Percentiles rank a stretch among this genome's conserved stretches.
Evolutionary conservation across 2,329 filamentous ascomycete species (phyloP).

Genomic region (Phoma herbarum): DNA sequence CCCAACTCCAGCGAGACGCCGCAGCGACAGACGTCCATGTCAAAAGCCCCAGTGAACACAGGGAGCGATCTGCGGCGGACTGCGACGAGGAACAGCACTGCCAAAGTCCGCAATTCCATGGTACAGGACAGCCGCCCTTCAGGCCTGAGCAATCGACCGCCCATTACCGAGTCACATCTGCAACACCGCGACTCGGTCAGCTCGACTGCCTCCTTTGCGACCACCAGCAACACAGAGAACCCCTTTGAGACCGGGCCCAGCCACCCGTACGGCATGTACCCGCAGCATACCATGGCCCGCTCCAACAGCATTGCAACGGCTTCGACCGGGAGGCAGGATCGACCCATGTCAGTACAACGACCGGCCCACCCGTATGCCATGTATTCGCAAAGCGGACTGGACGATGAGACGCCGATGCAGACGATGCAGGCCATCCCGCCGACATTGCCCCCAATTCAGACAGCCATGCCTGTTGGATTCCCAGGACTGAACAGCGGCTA

Average conservation of each 20-base stretch:
- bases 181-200: slow-evolving; percentile 50
- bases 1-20: slow-evolving; percentile 36
- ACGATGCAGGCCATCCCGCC: slow-evolving; percentile 34
- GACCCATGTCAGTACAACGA: slow-evolving; percentile 66
- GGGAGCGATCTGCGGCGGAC: slow-evolving; percentile 41
- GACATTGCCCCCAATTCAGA: slow-evolving; percentile 51
- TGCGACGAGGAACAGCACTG: slow-evolving; percentile 50
- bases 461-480: slow-evolving; percentile 75
- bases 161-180: slow-evolving; percentile 39
- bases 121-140: slow-evolving; percentile 35
- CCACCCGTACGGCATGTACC: slow-evolving; percentile 86
- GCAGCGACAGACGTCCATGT: slow-evolving; percentile 36
- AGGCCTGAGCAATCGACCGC: slow-evolving; percentile 29
- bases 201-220: slow-evolving; percentile 54
- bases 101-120: slow-evolving; percentile 42
- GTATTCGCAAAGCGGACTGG: slow-evolving; percentile 82
- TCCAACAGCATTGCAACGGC: slow-evolving; percentile 75
- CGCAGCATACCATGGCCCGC: slow-evolving; percentile 67
- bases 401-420: slow-evolving; percentile 39
- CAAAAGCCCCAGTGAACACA: slow-evolving; percentile 31
- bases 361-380: slow-evolving; percentile 87
- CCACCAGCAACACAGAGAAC: slow-evolving; percentile 61
- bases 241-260: slow-evolving; percentile 80
- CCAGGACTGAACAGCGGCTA: slow-evolving; percentile 72
- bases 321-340: slow-evolving; percentile 70